A percentile compares a stretch with the other conserved stretches of the same genome.
These are phyloP conservation scores for Hypomyces perniciosus DNA, from an alignment of 2,329 filamentous ascomycete species.

Conservation along the genomic window DNA sequence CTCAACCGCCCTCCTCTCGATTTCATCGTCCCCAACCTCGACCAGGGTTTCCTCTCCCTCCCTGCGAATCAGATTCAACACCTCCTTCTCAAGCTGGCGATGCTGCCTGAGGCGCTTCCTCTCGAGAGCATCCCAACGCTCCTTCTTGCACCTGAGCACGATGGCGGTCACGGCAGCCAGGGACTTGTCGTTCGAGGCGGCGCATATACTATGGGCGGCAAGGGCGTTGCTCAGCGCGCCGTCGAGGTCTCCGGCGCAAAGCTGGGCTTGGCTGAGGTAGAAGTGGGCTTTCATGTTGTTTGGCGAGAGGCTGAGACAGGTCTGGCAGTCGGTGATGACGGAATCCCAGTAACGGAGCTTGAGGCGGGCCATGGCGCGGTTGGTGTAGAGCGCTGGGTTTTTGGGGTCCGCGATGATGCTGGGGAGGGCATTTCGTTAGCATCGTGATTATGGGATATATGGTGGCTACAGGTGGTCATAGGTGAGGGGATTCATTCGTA, in stretches of 20 bases:
- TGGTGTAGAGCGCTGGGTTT: conserved; percentile 79
- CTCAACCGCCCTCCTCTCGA: conserved; percentile 42
- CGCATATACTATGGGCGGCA: conserved; percentile 66
- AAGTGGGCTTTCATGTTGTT: conserved; percentile 74
- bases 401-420: conserved; percentile 72
- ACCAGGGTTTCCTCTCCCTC: conserved; percentile 40
- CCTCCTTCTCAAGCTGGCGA: conserved; percentile 53
- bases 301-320: conserved; percentile 63
- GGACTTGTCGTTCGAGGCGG: conserved; percentile 56
- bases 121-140: conserved; percentile 75
- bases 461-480: neutral
- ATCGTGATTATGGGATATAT: neutral
- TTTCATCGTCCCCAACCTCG: conserved; percentile 35
- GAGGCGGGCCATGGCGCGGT: conserved; percentile 77
- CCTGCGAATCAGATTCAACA: conserved; percentile 45
- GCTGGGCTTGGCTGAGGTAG: conserved; percentile 76
- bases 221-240: conserved; percentile 66
- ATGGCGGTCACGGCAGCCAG: conserved; percentile 65
- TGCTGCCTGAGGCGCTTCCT: conserved; percentile 50
- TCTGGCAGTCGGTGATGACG: conserved; percentile 70
- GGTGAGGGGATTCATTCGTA: conserved; percentile 31
- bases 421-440: conserved; percentile 10
- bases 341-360: conserved; percentile 67
- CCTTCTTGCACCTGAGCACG: conserved; percentile 77
- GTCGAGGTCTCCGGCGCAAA: conserved; percentile 59